Conservation (phyloP, 305 asterid genomes). For the Solanum hybrid region DNA sequence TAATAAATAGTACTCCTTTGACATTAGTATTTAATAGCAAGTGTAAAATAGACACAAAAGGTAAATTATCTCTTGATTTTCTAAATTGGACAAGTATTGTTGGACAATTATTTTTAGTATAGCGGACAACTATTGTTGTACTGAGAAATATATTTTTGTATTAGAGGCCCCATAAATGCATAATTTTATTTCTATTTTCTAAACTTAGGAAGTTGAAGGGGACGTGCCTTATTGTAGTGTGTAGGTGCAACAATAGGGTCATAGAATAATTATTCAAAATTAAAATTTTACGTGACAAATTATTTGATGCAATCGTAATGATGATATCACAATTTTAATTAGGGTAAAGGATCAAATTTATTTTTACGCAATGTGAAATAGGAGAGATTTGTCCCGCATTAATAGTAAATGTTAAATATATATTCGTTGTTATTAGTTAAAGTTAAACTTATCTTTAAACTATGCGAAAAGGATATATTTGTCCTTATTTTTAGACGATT, state of each 20-base stretch:
- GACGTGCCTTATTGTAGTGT: background rate
- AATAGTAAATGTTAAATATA: too few relatives aligned
- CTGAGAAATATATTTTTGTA: background rate
- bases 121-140: too few relatives aligned
- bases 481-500: background rate
- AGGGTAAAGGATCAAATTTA: background rate
- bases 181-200: background rate
- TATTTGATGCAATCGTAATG: background rate
- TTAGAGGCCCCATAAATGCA: background rate
- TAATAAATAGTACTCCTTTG: too few relatives aligned
- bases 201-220: background rate
- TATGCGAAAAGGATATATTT: too few relatives aligned
- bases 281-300: background rate
- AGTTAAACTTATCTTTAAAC: background rate
- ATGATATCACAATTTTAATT: background rate
- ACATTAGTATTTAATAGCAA: too few relatives aligned
- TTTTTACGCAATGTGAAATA: background rate
- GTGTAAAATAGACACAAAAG: too few relatives aligned
- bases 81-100: too few relatives aligned
- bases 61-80: too few relatives aligned
- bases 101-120: too few relatives aligned
- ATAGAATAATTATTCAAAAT: too few relatives aligned
- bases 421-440: too few relatives aligned
- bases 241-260: background rate
- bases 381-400: background rate